phyloP scores from a whole-genome alignment of 108 stramenopile species.

The Nannochloropsis granulata region DNA sequence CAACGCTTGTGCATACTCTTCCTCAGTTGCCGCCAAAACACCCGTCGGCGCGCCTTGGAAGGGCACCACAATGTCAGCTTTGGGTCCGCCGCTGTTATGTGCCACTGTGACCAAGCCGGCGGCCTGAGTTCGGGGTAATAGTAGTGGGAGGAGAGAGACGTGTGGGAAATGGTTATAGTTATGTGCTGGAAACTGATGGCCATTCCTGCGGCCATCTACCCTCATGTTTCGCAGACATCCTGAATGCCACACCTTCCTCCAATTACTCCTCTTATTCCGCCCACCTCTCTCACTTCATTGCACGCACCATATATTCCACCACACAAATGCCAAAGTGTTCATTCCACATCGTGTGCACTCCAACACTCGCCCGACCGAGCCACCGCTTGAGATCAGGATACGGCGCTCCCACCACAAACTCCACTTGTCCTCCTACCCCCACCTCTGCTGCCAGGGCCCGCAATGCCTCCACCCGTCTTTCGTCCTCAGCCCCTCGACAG shows the following conservation, averaged over 20 bases:
- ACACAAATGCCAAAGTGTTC: constrained; percentile 99
- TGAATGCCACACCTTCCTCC: no score
- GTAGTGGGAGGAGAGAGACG: background rate
- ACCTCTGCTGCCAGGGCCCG: constrained; percentile 42
- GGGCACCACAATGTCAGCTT: constrained; percentile 43
- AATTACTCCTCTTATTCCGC: no score
- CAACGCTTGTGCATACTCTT: constrained; percentile 30
- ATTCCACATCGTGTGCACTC: constrained; percentile 99
- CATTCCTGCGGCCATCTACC: background rate
- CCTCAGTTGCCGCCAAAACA: constrained; percentile 22
- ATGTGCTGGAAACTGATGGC: background rate
- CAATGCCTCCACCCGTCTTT: constrained; percentile 41
- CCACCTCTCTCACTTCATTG: no score
- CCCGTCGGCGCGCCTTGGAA: background rate
- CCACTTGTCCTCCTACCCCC: constrained; percentile 47
- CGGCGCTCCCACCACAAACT: constrained; percentile 74
- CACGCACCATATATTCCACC: constrained; percentile 77
- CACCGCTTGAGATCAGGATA: constrained; percentile 56
- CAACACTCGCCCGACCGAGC: constrained; percentile 56
- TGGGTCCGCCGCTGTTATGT: constrained; percentile 89
- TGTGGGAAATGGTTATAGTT: background rate
- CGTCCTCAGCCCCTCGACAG: constrained; percentile 69
- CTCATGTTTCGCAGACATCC: background rate
- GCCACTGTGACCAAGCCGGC: constrained; percentile 84
- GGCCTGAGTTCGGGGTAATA: constrained; percentile 32